phyloP scores from a whole-genome alignment of 768 basidiomycete genomes.

The Clathrus columnatus region DNA sequence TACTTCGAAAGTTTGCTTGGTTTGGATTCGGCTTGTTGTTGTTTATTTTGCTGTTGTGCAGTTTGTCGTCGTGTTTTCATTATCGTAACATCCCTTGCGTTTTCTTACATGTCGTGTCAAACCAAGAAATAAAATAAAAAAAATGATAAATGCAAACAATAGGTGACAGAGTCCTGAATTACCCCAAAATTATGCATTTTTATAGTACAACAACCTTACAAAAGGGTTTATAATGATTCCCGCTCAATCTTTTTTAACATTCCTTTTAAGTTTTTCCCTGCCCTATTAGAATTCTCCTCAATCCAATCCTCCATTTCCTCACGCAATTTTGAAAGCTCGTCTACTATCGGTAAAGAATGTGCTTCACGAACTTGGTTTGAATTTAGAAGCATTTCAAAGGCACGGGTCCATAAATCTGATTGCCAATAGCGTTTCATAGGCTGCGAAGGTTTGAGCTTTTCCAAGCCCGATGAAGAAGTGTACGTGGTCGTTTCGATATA shows the following conservation, averaged over 20 bases:
- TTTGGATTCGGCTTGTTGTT: not conserved
- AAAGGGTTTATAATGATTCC: not conserved
- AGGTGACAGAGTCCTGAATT: not conserved
- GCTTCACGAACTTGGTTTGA: slow-evolving; percentile 51
- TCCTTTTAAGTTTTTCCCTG: slow-evolving; percentile 70
- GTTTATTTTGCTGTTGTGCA: not conserved
- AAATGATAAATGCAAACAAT: not conserved
- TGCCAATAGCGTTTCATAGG: slow-evolving; percentile 97
- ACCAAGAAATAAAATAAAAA: not conserved
- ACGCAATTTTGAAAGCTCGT: slow-evolving; percentile 56
- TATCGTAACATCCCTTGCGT: not conserved
- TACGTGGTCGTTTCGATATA: slow-evolving; percentile 77
- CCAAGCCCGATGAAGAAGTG: slow-evolving; percentile 9
- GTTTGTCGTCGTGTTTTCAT: slow-evolving; percentile 7
- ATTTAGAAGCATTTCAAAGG: slow-evolving; percentile 86
- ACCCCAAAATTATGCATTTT: not conserved
- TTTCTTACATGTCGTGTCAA: slow-evolving; percentile 3
- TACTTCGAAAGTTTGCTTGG: not conserved
- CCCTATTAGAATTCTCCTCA: slow-evolving; percentile 77
- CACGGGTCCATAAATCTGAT: slow-evolving; percentile 67
- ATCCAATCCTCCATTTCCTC: slow-evolving; percentile 85
- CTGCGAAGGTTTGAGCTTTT: slow-evolving; percentile 44
- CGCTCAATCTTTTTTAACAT: slow-evolving; percentile 71
- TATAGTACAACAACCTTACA: not conserved
- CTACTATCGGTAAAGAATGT: slow-evolving; percentile 59